Base-by-base conservation (phyloP, 345 rosid species). In the Euphorbia pulcherrima region DNA sequence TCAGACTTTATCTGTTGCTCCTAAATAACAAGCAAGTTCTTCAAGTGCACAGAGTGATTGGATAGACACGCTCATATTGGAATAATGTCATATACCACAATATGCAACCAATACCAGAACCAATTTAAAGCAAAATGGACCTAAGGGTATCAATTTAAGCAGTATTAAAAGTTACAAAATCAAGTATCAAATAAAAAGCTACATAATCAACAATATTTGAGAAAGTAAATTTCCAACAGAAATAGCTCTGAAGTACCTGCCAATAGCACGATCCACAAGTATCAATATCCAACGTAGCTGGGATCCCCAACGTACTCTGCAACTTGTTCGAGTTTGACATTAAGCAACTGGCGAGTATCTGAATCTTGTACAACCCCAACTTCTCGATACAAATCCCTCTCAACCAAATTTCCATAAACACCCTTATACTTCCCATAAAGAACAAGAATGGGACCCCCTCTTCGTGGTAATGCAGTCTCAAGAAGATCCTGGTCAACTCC, bases 271-370 rank as follows among this genome's bases (percentile, higher is more conserved):
- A 27, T 40, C 53, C 60, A 52, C 5, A 10, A 30, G 46, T 46
- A 61, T 67, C 67, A 73, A 52, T 67, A 73, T 20, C 72, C 76
- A 67, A 67, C 40, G 57, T 51, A 67, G 62, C 72, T 60, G 54
- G 89, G 90, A 86, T 89, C 92, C 37, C 90, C 97, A 23, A 78
- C 60, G 55, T 83, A 93, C 87, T 88, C 94, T 1, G 96, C 97
- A 73, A 93, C 77, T 77, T 93, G 96, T 20, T 89, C 97, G 2
- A 93, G 96, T 57, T 75, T 81, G 46, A 90, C 88, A 62, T 81
- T 74, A 67, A 87, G 64, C 85, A 87, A 68, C 67, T 84, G 81
- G 40, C 83, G 89, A 52, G 80, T 86, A 56, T 84, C 90, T 54
- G 82, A 81, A 73, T 89, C 89, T 27, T 85, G 78, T 53, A 93